Conservation (phyloP, 2,329 filamentous ascomycete species). For the Teratosphaeria nubilosa region DNA sequence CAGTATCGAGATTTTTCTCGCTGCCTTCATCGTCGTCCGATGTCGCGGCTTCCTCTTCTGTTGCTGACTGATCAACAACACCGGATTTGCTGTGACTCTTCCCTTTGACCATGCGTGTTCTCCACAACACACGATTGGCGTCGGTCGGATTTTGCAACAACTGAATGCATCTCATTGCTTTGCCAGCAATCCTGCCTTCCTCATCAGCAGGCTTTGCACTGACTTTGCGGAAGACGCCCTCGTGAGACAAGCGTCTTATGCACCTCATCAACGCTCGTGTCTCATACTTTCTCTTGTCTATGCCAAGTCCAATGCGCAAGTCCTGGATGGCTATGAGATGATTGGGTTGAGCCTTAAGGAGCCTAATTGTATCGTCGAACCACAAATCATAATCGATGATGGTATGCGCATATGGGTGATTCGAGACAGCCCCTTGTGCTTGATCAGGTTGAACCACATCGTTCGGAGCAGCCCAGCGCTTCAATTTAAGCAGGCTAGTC, state of each 20-base stretch:
- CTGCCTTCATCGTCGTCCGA: conserved; percentile 1
- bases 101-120: conserved; percentile 2
- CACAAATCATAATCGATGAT: conserved; percentile 39
- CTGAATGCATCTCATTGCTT: conserved; percentile 22
- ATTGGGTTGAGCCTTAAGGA: conserved; percentile 37
- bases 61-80: not conserved
- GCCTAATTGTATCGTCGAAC: conserved; percentile 37
- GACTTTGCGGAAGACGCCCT: conserved; percentile 29
- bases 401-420: conserved; percentile 1
- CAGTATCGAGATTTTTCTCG: not conserved
- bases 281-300: conserved; percentile 27
- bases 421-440: not conserved
- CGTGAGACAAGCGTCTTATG: conserved; percentile 29
- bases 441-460: not conserved
- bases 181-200: not conserved
- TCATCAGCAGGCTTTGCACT: conserved; percentile 16
- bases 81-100: not conserved
- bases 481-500: conserved; percentile 48
- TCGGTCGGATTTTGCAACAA: conserved; percentile 29
- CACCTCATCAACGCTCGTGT: conserved; percentile 30
- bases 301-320: conserved; percentile 38
- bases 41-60: conserved; percentile 3
- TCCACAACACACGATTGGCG: conserved; percentile 18
- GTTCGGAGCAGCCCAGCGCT: conserved; percentile 31
- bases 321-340: conserved; percentile 44